Percentiles rank a stretch among this genome's conserved stretches.
These are phyloP conservation scores for Apostasia shenzhenica DNA, from an alignment of 106 monocot species.

Conservation along the genomic window DNA sequence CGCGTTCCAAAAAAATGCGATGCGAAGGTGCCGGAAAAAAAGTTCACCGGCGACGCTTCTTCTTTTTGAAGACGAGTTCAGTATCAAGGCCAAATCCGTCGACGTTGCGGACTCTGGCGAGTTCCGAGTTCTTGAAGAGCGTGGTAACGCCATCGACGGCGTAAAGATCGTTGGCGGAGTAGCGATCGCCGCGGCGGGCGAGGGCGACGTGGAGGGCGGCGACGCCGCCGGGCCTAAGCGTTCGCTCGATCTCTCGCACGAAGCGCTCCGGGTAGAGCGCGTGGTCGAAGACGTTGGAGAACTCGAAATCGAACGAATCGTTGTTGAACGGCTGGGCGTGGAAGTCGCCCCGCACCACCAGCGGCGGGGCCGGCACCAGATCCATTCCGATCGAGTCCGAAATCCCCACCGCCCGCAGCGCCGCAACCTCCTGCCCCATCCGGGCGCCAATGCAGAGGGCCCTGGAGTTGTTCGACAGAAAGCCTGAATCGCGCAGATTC, in stretches of 20 bases:
- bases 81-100: slow-evolving; percentile 91
- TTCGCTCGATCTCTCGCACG: slow-evolving; percentile 71
- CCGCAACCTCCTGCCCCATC: slow-evolving; percentile 84
- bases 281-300: slow-evolving; percentile 94
- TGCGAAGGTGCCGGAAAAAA: too few species aligned
- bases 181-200: slow-evolving; percentile 60
- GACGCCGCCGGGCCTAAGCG: slow-evolving; percentile 56
- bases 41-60: slow-evolving; percentile 3
- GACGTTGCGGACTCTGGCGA: slow-evolving; percentile 42
- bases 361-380: slow-evolving; percentile 66
- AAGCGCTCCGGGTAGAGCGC: slow-evolving; percentile 79
- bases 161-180: slow-evolving; percentile 76
- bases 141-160: slow-evolving; percentile 44
- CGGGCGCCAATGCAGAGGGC: slow-evolving; percentile 89
- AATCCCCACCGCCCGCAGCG: slow-evolving; percentile 58
- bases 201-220: slow-evolving; percentile 66
- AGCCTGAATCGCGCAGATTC: slow-evolving; percentile 17
- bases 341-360: slow-evolving; percentile 78
- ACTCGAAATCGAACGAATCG: slow-evolving; percentile 81
- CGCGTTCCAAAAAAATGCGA: too few species aligned
- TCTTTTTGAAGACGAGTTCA: slow-evolving; percentile 63
- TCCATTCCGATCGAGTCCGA: slow-evolving; percentile 63
- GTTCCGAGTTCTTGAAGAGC: slow-evolving; percentile 43
- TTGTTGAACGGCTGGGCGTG: slow-evolving; percentile 70
- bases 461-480: slow-evolving; percentile 61